Conservation (phyloP, 2,329 filamentous ascomycete species). For the Fusarium sp. region DNA sequence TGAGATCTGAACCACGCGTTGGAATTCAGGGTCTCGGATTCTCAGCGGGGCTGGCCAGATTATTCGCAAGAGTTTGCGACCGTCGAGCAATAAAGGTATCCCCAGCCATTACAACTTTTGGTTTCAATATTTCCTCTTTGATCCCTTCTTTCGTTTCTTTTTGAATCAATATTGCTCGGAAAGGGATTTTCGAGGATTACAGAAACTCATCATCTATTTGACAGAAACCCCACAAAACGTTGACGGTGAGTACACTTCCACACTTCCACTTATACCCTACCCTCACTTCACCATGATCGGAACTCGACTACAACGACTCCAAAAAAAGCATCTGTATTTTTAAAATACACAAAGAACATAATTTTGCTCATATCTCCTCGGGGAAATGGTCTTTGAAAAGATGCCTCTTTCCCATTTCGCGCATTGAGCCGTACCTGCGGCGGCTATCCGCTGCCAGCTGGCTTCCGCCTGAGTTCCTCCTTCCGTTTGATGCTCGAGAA, state of each 20-base stretch:
- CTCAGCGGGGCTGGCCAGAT: constrained; percentile 37
- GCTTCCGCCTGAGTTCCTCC: constrained; percentile 2
- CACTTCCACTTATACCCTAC: constrained; percentile 16
- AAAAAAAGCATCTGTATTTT: not conserved
- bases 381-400: not conserved
- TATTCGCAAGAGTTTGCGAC: constrained; percentile 21
- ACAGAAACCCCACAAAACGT: not conserved
- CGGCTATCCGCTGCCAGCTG: constrained; percentile 16
- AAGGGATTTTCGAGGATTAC: constrained; percentile 10
- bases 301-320: constrained; percentile 6
- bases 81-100: constrained; percentile 38
- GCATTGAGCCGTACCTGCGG: constrained; percentile 19
- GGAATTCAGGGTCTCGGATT: constrained; percentile 42
- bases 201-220: constrained; percentile 6
- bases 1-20: constrained; percentile 32
- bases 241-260: constrained; percentile 27
- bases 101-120: constrained; percentile 29
- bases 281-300: not conserved
- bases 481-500: constrained; percentile 21
- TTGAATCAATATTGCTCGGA: constrained; percentile 28
- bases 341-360: not conserved
- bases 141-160: constrained; percentile 17
- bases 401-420: not conserved
- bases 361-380: not conserved
- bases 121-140: constrained; percentile 29